phyloP scores from a whole-genome alignment of 768 basidiomycete species.

The Rossbeevera mucosa region DNA sequence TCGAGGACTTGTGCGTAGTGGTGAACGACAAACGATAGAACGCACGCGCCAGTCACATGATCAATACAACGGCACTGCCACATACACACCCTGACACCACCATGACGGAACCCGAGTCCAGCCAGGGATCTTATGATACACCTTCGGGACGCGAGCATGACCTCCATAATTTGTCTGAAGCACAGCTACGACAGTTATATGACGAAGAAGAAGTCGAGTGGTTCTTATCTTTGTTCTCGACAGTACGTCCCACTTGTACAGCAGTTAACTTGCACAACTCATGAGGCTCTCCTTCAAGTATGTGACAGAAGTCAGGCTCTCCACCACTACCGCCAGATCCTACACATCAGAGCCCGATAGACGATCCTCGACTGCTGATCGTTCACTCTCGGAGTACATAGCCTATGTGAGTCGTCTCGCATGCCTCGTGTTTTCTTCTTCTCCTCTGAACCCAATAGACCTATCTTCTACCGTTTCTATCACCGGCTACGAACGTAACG shows the following conservation, averaged over 20 bases:
- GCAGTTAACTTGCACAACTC: background rate
- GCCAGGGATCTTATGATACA: background rate
- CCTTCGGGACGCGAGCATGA: background rate
- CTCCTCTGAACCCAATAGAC: slow-evolving; percentile 23
- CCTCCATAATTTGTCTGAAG: slow-evolving; percentile 40
- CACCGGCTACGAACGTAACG: slow-evolving; percentile 34
- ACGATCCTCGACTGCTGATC: slow-evolving; percentile 1
- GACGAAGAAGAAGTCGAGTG: slow-evolving; percentile 62
- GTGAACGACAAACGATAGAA: slow-evolving; percentile 14
- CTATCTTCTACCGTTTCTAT: slow-evolving; percentile 46
- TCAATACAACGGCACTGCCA: slow-evolving; percentile 3
- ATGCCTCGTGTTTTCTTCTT: slow-evolving; percentile 3
- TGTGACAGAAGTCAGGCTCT: slow-evolving; percentile 51
- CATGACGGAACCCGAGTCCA: slow-evolving; percentile 11
- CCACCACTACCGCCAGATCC: slow-evolving; percentile 24
- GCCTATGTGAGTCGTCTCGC: slow-evolving; percentile 20
- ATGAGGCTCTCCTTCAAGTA: slow-evolving; percentile 37
- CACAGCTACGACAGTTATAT: slow-evolving; percentile 52
- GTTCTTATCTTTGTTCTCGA: slow-evolving; percentile 57
- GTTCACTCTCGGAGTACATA: slow-evolving; percentile 26
- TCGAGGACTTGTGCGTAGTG: background rate
- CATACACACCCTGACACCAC: background rate
- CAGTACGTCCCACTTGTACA: slow-evolving; percentile 36
- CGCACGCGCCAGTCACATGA: slow-evolving; percentile 32
- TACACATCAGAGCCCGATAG: background rate